Evolutionary conservation across 2,329 filamentous ascomycete species (phyloP).

Genomic region (Aaosphaeria pasadenensis): DNA sequence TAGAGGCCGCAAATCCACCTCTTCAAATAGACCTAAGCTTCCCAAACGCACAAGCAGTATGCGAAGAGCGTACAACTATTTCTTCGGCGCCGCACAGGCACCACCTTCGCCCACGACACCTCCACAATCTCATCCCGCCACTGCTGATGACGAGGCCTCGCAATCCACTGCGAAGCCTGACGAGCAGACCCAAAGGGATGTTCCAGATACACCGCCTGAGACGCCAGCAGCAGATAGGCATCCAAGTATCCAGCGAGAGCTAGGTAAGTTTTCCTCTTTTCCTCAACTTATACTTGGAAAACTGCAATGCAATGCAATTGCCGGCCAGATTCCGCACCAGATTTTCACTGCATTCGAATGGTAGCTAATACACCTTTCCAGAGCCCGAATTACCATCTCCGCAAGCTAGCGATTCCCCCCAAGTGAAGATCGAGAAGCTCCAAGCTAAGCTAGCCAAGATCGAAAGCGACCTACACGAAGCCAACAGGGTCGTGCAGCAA

Average conservation of each 20-base stretch:
- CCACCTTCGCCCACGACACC: constrained; percentile 26
- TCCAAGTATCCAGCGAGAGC: not conserved
- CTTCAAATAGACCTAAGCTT: constrained; percentile 27
- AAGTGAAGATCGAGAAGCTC: constrained; percentile 30
- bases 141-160: constrained; percentile 16
- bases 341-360: too few species aligned
- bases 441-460: constrained; percentile 26
- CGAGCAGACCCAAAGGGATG: constrained; percentile 15
- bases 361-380: too few species aligned
- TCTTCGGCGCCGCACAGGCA: constrained; percentile 28
- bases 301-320: too few species aligned
- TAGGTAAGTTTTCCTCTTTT: not conserved
- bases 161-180: constrained; percentile 14
- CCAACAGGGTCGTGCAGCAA: constrained; percentile 24
- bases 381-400: constrained; percentile 21
- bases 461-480: constrained; percentile 32
- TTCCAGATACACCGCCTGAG: constrained; percentile 32
- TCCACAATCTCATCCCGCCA: constrained; percentile 4
- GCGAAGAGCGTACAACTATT: constrained; percentile 40
- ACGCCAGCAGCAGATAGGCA: constrained; percentile 13
- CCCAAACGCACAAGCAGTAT: constrained; percentile 38
- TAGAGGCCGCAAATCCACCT: constrained; percentile 31
- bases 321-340: too few species aligned
- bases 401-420: constrained; percentile 23
- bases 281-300: not conserved